Conservation (phyloP, 352 stramenopile genomes). For the Elongisporangium anandrum region DNA sequence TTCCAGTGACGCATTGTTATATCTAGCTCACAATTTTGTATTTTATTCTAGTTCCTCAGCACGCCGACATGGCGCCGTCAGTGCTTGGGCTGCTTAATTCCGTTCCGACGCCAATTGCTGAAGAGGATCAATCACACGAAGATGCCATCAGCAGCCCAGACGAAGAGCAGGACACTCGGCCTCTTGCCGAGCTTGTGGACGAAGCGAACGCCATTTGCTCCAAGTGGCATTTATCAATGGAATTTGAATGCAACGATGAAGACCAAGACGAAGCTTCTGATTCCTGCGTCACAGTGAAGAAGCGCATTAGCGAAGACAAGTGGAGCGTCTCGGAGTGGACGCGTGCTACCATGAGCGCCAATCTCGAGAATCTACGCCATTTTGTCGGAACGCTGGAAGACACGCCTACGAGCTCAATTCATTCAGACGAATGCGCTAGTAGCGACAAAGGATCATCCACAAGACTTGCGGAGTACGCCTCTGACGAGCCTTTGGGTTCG, state of each 20-base stretch:
- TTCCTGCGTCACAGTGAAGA: conserved; percentile 26
- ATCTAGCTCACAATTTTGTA: not conserved
- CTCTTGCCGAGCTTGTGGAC: conserved; percentile 18
- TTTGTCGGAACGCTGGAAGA: not conserved
- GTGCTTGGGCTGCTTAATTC: not conserved
- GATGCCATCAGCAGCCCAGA: not conserved
- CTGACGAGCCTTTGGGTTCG: not conserved
- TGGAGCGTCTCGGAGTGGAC: not conserved
- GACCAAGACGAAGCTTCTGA: conserved; percentile 9
- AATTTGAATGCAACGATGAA: conserved; percentile 14
- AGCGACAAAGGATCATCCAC: not conserved
- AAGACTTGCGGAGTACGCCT: not conserved
- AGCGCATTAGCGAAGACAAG: not conserved
- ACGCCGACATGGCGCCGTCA: not conserved
- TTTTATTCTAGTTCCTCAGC: not conserved
- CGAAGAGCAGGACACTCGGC: conserved; percentile 13
- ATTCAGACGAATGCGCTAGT: conserved; percentile 2
- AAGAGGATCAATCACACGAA: not conserved
- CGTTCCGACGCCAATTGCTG: not conserved
- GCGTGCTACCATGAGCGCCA: not conserved
- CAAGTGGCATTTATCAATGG: conserved; percentile 41
- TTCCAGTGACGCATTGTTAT: not conserved
- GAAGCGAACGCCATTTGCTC: conserved; percentile 62
- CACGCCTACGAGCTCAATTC: conserved; percentile 9
- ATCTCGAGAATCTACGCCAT: not conserved